A percentile compares a stretch with the other conserved stretches of the same genome.
Evolutionary conservation across 306 rosid genomes (phyloP).

Genomic region (Lupinus albus): DNA sequence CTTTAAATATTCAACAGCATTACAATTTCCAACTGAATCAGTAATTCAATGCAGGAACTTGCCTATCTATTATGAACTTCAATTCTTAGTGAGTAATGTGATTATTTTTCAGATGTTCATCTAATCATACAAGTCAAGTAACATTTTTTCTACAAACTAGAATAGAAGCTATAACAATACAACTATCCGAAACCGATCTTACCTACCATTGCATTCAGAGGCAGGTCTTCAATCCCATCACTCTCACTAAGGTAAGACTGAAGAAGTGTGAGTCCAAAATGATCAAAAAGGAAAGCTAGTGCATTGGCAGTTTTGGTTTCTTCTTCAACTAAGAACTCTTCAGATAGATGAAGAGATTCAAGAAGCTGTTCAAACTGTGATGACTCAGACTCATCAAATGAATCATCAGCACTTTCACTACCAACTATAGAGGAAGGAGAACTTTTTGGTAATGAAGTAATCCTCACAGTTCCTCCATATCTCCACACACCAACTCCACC

Average conservation of each 20-base stretch:
- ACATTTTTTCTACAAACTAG: neutral
- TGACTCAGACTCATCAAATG: conserved; percentile 78
- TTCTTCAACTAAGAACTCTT: conserved; percentile 73
- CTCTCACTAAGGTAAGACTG: conserved; percentile 87
- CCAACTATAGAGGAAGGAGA: conserved; percentile 68
- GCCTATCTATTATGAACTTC: neutral
- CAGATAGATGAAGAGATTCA: conserved; percentile 80
- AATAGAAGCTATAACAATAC: conserved; percentile 13
- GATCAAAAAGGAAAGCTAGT: conserved; percentile 87
- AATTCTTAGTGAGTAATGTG: conserved; percentile 21
- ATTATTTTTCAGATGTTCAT: neutral
- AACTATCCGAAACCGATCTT: conserved; percentile 56
- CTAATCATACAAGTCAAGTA: conserved; percentile 17
- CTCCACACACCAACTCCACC: conserved; percentile 99
- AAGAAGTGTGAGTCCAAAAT: conserved; percentile 82
- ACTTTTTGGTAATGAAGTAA: conserved; percentile 73
- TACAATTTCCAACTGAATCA: conserved; percentile 19
- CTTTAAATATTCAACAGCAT: conserved; percentile 18
- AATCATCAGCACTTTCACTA: conserved; percentile 85
- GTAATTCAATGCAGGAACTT: neutral
- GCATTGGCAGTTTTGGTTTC: conserved; percentile 73
- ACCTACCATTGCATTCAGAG: conserved; percentile 99
- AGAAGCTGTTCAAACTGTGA: conserved; percentile 81
- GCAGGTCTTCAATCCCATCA: conserved; percentile 66
- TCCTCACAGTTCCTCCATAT: conserved; percentile 96